Evolutionary conservation across 2,329 filamentous ascomycete genomes (phyloP), one percentile per base, ranked within the genome.

Genomic region (Exserohilum rostratum): DNA sequence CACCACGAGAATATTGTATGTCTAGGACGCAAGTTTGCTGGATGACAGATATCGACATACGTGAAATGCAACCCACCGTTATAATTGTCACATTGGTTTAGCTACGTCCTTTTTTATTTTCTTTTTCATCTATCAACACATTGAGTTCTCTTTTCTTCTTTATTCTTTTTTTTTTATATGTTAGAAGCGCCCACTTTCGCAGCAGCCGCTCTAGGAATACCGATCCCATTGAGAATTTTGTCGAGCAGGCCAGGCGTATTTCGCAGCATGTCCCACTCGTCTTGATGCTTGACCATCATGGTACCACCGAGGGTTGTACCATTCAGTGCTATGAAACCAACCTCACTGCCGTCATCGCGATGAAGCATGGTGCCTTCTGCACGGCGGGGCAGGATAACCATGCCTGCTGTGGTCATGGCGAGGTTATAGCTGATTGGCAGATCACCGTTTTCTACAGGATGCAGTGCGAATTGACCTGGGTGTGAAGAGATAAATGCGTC

Each of bases 281-380:
- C 75, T 62, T 82, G 73, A 6, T 77, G 72, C 67, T 85, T 86
- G 17, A 86, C 83, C 83, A 86, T 83, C 57, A 85, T 69, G 3
- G 83, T 85, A 1, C 82, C 83, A 1, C 78, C 83, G 3, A 86
- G 73, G 15, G 84, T 76, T 0, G 84, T 86, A 3, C 84, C 84
- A 56, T 86, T 86, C 31, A 85, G 63, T 7, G 79, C 79, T 13
- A 85, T 76, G 35, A 77, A 74, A 5, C 71, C 73, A 7, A 80
- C 61, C 5, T 76, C 71, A 5, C 67, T 69, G 6, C 71, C 75
- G 30, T 73, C 61, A 13, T 77, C 73, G 6, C 77, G 66, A 2
- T 71, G 71, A 3, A 83, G 70, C 31, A 66, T 69, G 0, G 75
- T 75, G 9, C 76, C 77, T 61, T 83, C 82, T 17, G 69, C 74